These are phyloP conservation scores for Penicillium hordei DNA, from an alignment of 2,329 filamentous ascomycete species.

Conservation along the genomic window DNA sequence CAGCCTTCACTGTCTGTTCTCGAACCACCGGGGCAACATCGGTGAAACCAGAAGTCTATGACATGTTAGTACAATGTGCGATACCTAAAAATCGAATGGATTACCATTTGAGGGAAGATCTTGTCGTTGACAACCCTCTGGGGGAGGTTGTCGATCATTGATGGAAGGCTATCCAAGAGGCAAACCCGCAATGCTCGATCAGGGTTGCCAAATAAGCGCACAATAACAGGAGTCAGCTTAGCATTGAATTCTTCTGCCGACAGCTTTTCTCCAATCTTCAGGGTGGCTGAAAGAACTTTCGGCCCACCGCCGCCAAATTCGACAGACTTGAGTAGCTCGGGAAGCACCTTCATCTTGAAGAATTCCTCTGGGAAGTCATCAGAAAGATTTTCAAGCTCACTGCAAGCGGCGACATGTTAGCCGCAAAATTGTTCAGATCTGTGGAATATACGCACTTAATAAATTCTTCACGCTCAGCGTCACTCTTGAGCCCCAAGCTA, in stretches of 20 bases:
- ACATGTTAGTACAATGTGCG: constrained; percentile 2
- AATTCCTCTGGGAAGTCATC: constrained; percentile 98
- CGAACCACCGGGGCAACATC: constrained; percentile 87
- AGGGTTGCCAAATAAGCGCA: constrained; percentile 85
- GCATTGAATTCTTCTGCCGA: constrained; percentile 85
- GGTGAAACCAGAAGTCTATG: constrained; percentile 85
- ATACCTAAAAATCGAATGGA: constrained; percentile 16
- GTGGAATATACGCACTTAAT: constrained; percentile 58
- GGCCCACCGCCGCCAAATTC: constrained; percentile 95
- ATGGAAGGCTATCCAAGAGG: constrained; percentile 79
- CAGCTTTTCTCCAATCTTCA: constrained; percentile 87
- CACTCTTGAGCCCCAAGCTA: constrained; percentile 82
- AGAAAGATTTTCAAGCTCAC: constrained; percentile 77
- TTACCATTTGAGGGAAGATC: constrained; percentile 89
- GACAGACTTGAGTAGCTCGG: constrained; percentile 96
- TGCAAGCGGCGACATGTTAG: constrained; percentile 33
- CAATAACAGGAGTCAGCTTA: constrained; percentile 79
- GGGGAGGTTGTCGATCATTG: constrained; percentile 87
- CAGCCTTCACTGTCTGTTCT: constrained; percentile 94
- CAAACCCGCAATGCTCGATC: constrained; percentile 91
- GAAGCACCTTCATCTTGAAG: constrained; percentile 94
- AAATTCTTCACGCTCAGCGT: constrained; percentile 80
- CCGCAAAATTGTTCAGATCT: not conserved
- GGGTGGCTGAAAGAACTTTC: constrained; percentile 81
- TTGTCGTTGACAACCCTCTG: constrained; percentile 93